These are phyloP conservation scores for Huntiella omanensis DNA, from an alignment of 2,329 filamentous ascomycete genomes.

Conservation along the genomic window DNA sequence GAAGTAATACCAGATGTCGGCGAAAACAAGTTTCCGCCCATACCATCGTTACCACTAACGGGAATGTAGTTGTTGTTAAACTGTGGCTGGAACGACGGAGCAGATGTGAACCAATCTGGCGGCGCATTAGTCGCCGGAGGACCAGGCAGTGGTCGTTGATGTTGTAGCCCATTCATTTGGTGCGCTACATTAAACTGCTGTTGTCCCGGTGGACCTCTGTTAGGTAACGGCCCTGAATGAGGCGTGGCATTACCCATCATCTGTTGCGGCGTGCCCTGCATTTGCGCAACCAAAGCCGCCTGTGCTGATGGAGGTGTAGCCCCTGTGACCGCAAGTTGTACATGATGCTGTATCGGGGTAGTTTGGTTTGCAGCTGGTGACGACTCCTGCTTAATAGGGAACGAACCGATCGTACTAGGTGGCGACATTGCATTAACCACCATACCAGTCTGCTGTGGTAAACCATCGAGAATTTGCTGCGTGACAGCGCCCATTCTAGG, in stretches of 20 bases:
- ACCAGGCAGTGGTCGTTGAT: slow-evolving; percentile 18
- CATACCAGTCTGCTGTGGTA: not conserved
- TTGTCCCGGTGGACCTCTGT: slow-evolving; percentile 9
- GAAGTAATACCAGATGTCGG: slow-evolving; percentile 24
- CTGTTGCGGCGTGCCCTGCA: slow-evolving; percentile 4
- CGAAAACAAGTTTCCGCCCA: slow-evolving; percentile 14
- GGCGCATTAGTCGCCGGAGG: slow-evolving; percentile 4
- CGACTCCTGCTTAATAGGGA: slow-evolving; percentile 4
- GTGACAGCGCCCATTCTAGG: slow-evolving; percentile 5
- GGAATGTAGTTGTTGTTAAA: slow-evolving; percentile 3
- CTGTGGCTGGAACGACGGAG: slow-evolving; percentile 12
- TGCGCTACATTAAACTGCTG: slow-evolving; percentile 10
- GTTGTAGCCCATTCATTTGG: not conserved
- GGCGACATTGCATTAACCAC: slow-evolving; percentile 2
- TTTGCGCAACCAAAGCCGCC: not conserved
- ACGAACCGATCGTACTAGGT: slow-evolving; percentile 4
- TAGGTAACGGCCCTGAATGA: slow-evolving; percentile 1
- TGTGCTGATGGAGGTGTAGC: slow-evolving; percentile 4
- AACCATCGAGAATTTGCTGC: slow-evolving; percentile 11
- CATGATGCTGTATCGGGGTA: slow-evolving; percentile 7
- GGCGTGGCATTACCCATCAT: slow-evolving; percentile 4
- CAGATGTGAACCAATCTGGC: slow-evolving; percentile 11
- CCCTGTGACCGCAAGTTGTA: slow-evolving; percentile 17
- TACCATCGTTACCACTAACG: slow-evolving; percentile 5
- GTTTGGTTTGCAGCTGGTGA: slow-evolving; percentile 3